Percentiles rank a stretch among this genome's conserved stretches.
These are phyloP conservation scores for Zanthoxylum bungeanum DNA, from an alignment of 345 rosid genomes.

Conservation along the genomic window DNA sequence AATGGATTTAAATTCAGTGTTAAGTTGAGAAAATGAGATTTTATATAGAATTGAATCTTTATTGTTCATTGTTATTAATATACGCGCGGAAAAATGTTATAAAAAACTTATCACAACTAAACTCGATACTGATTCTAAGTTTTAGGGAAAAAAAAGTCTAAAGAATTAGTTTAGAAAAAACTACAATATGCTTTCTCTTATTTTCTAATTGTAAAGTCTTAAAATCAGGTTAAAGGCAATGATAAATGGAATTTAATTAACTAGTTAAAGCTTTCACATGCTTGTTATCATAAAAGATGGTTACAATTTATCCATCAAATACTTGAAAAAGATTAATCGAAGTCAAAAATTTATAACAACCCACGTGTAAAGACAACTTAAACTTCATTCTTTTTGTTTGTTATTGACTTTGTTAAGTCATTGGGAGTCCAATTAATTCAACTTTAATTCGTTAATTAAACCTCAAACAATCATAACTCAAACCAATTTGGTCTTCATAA, in stretches of 20 bases:
- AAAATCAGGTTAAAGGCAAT: background rate
- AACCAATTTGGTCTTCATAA: background rate
- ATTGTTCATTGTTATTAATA: too few species aligned
- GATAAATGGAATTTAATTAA: background rate
- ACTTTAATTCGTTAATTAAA: background rate
- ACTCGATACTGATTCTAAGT: too few species aligned
- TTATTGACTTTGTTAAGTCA: conserved; percentile 12
- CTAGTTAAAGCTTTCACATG: background rate
- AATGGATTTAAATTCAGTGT: too few species aligned
- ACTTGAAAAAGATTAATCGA: background rate
- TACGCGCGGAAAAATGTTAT: too few species aligned
- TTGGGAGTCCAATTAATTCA: conserved; percentile 1
- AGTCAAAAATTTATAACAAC: background rate
- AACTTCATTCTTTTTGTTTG: background rate
- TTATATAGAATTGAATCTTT: too few species aligned
- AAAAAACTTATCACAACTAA: too few species aligned
- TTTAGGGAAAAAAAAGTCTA: background rate
- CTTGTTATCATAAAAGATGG: background rate
- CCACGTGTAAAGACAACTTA: conserved; percentile 10
- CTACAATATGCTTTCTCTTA: too few species aligned
- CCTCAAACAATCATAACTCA: background rate
- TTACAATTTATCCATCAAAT: background rate
- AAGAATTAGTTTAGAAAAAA: background rate
- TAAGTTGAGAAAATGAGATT: too few species aligned
- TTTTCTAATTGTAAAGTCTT: too few species aligned